Percentiles rank a stretch among this genome's conserved stretches.
phyloP scores from a whole-genome alignment of 2,329 filamentous ascomycete genomes.

The Tolypocladium nubicola region DNA sequence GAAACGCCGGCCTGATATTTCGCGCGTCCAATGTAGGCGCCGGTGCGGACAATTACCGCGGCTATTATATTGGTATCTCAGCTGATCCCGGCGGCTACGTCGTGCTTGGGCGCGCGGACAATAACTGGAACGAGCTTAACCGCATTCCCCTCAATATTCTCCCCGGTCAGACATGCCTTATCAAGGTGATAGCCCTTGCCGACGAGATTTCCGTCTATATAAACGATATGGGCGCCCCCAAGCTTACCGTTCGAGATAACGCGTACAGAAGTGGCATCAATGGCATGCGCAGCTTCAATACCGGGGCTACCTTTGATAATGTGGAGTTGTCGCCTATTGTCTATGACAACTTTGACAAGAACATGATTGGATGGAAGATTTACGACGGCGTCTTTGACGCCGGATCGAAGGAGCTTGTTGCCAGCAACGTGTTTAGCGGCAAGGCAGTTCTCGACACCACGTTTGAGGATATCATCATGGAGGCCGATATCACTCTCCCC shows the following conservation, averaged over 20 bases:
- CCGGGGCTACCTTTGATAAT: background rate
- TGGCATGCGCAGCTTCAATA: background rate
- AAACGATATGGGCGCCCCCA: background rate
- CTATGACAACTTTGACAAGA: background rate
- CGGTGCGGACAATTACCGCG: background rate
- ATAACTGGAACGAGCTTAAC: background rate
- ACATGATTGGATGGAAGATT: background rate
- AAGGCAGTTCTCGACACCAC: background rate
- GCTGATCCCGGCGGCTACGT: background rate
- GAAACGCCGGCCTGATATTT: background rate
- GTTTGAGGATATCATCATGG: background rate
- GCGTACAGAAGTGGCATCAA: background rate
- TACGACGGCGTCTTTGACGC: background rate
- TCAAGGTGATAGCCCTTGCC: background rate
- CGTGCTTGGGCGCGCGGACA: background rate
- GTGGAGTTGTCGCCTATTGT: background rate
- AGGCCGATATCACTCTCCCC: background rate
- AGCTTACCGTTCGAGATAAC: background rate
- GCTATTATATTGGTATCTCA: background rate
- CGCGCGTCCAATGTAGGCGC: background rate
- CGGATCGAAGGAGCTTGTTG: background rate
- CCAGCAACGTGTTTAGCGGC: background rate
- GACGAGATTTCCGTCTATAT: background rate
- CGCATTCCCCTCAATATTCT: background rate
- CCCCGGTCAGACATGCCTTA: background rate